These are phyloP conservation scores for Meira miltonrushii DNA, from an alignment of 1,284 basidiomycete genomes.

Conservation along the genomic window DNA sequence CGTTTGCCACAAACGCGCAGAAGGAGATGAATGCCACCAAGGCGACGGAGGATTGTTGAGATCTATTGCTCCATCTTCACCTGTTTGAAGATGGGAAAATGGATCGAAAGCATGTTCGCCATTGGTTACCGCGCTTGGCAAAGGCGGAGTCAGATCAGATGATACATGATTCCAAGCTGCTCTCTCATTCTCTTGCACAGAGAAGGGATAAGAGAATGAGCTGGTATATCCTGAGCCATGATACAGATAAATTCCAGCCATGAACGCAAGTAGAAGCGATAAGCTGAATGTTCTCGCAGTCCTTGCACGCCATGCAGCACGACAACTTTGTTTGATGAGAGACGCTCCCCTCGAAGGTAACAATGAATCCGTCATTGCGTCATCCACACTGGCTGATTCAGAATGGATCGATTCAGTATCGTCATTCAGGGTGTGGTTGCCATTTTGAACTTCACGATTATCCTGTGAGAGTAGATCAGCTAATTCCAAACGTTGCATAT, in stretches of 20 bases:
- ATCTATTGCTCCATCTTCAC: constrained; percentile 4
- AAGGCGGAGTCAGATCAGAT: neutral
- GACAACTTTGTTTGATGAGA: constrained; percentile 11
- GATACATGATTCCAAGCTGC: neutral
- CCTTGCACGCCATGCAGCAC: constrained; percentile 57
- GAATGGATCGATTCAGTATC: neutral
- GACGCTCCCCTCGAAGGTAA: neutral
- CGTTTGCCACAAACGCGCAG: constrained; percentile 65
- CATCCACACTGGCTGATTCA: neutral
- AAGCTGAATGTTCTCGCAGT: constrained; percentile 75
- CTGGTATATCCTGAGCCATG: constrained; percentile 38
- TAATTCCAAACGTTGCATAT: constrained; percentile 78
- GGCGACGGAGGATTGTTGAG: constrained; percentile 13
- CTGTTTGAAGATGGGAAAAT: constrained; percentile 25
- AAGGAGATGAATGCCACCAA: constrained; percentile 46
- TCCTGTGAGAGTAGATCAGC: constrained; percentile 40
- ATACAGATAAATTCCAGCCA: constrained; percentile 44
- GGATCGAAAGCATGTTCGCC: constrained; percentile 25
- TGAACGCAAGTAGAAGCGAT: constrained; percentile 54
- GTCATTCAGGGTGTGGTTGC: neutral
- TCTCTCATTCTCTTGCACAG: neutral
- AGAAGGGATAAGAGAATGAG: constrained; percentile 10
- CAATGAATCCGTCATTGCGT: neutral
- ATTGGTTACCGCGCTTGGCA: neutral
- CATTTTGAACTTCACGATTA: constrained; percentile 1